Evolutionary conservation across 768 basidiomycete genomes (phyloP).

Genomic region (Dacryopinax primogenitus): DNA sequence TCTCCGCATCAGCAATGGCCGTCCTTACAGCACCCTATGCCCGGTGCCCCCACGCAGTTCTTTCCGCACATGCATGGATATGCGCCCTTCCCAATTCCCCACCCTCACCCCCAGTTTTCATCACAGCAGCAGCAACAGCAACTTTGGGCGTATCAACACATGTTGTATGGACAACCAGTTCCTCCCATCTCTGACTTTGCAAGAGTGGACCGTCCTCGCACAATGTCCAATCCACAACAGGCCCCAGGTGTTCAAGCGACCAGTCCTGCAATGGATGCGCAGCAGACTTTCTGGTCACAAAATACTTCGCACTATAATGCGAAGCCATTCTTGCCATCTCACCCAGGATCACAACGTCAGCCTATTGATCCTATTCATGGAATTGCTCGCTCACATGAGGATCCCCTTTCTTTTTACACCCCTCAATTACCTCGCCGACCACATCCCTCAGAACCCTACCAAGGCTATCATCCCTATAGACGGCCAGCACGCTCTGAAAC

Average conservation of each 20-base stretch:
- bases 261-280: not conserved
- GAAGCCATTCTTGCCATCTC: not conserved
- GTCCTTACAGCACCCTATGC: not conserved
- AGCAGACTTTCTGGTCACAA: not conserved
- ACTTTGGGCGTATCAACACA: slow-evolving; percentile 2
- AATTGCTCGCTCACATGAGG: not conserved
- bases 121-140: slow-evolving; percentile 4
- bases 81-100: not conserved
- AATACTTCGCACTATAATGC: not conserved
- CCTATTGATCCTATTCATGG: not conserved
- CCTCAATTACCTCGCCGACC: not conserved
- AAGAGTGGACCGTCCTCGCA: not conserved
- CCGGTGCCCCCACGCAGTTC: not conserved
- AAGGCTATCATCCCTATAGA: slow-evolving; percentile 72
- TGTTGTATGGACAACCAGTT: not conserved
- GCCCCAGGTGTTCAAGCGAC: not conserved
- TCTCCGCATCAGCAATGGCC: slow-evolving; percentile 5
- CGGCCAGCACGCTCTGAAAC: slow-evolving; percentile 36
- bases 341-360: not conserved
- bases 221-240: slow-evolving; percentile 4
- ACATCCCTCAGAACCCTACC: slow-evolving; percentile 21
- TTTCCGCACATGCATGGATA: not conserved
- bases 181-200: not conserved
- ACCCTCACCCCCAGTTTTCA: not conserved
- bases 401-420: not conserved